phyloP scores from a whole-genome alignment of 306 rosid species.

The Hylodesmum podocarpum region DNA sequence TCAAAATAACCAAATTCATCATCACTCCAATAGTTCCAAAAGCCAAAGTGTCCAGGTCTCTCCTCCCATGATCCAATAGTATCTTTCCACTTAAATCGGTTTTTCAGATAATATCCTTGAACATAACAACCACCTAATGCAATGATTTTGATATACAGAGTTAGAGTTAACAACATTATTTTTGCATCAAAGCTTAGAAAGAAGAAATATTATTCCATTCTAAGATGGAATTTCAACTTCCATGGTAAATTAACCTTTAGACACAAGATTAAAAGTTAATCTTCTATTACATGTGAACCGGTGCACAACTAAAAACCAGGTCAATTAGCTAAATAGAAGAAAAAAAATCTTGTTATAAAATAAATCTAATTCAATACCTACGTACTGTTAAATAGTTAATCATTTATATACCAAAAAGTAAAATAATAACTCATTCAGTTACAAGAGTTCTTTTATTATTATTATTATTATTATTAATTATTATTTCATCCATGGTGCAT shows the following conservation, averaged over 20 bases:
- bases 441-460: neutral
- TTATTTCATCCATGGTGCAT: neutral
- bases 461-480: too few relatives aligned
- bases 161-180: neutral
- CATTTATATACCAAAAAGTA: neutral
- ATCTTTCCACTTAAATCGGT: slow-evolving; percentile 68
- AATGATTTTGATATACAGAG: neutral
- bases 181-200: neutral
- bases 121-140: slow-evolving; percentile 77
- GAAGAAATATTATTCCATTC: neutral
- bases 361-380: too few relatives aligned
- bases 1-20: slow-evolving; percentile 91
- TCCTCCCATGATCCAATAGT: slow-evolving; percentile 89
- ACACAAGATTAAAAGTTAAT: neutral
- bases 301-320: too few relatives aligned
- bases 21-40: slow-evolving; percentile 97
- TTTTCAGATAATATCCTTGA: slow-evolving; percentile 60
- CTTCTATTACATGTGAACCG: neutral
- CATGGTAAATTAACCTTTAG: neutral
- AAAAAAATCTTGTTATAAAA: too few relatives aligned
- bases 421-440: neutral
- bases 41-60: slow-evolving; percentile 96
- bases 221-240: neutral
- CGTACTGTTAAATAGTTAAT: too few relatives aligned
- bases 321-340: too few relatives aligned